Percentiles rank a stretch among this genome's conserved stretches.
Evolutionary conservation across 352 stramenopile genomes (phyloP).

Genomic region (Blastocystis sp.): DNA sequence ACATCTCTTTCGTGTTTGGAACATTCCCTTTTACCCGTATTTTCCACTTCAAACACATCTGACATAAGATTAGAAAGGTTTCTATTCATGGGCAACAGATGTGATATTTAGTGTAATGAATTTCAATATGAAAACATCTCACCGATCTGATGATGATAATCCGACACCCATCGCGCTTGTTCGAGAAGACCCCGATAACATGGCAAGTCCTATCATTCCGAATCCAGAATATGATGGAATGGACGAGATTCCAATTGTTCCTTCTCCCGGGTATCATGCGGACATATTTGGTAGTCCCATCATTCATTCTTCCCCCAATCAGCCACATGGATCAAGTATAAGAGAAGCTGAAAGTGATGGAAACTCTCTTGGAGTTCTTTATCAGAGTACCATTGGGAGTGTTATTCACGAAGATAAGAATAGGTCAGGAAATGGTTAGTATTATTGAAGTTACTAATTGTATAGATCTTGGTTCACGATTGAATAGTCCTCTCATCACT

Average conservation of each 20-base stretch:
- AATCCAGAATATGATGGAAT: not conserved
- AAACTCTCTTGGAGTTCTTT: constrained; percentile 52
- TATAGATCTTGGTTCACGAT: constrained; percentile 24
- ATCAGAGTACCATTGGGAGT: constrained; percentile 56
- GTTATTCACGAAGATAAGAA: not conserved
- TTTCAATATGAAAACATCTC: not conserved
- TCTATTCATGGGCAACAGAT: no score
- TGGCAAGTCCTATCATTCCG: constrained; percentile 17
- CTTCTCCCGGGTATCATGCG: not conserved
- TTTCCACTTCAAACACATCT: no score
- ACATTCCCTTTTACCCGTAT: no score
- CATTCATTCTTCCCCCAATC: not conserved
- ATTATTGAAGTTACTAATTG: not conserved
- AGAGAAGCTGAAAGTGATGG: constrained; percentile 43
- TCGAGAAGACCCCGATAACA: not conserved
- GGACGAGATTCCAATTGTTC: not conserved
- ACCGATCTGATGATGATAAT: not conserved
- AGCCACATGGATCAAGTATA: not conserved
- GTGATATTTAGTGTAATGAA: constrained; percentile 22
- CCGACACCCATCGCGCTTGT: constrained; percentile 6
- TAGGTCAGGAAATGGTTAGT: not conserved
- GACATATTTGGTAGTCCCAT: not conserved
- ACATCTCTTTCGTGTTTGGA: no score
- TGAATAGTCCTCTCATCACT: constrained; percentile 58
- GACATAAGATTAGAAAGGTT: no score